Evolutionary conservation across 495 filamentous ascomycete genomes (phyloP), one percentile per base, ranked within the genome.

Genomic region (Melanomma pulvis-pyrius): DNA sequence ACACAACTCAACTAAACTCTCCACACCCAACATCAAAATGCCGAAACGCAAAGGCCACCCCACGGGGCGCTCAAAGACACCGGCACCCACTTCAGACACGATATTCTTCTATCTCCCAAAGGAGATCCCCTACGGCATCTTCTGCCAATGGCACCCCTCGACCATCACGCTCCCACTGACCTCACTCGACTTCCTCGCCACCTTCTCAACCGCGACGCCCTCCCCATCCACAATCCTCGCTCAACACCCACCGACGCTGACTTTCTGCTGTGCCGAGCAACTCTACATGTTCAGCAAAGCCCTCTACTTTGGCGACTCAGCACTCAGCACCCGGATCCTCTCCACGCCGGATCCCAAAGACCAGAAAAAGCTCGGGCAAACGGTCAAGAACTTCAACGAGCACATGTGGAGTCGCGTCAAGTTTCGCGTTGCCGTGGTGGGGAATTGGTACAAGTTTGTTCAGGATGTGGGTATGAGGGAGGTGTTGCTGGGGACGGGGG

Each of bases 401-500:
- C 19, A 29, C 1, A 50, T 29, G 41, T 61, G 58, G 52, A 48
- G 39, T 2, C 1, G 13, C 73, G 75, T 85, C 52, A 79, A 86
- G 44, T 76, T 75, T 50, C 62, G 69, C 11, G 84, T 90, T 63
- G 88, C 90, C 17, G 76, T 81, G 54, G 77, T 81, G n/a, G 87
- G 82, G 7, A 88, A 79, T 66, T 81, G 76, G 69, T 79, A 76
- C 64, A 90, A 90, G 75, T 90, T 89, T 68, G 70, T 46, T 54
- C 72, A 77, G 9, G 65, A 70, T 13, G 55, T 46, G n/a, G 62
- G 69, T 24, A 72, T 84, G 61, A 78, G 73, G 59, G 76, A 75
- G 60, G 68, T 76, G 67, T 66, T 91, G 47, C 65, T 90, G 44
- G 75, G 63, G 25, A 90, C 88, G 2, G 86, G 82, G 8, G 79